Evolutionary conservation across 169 alveolate species (phyloP).

Genomic region (Plasmodium billcollinsi): DNA sequence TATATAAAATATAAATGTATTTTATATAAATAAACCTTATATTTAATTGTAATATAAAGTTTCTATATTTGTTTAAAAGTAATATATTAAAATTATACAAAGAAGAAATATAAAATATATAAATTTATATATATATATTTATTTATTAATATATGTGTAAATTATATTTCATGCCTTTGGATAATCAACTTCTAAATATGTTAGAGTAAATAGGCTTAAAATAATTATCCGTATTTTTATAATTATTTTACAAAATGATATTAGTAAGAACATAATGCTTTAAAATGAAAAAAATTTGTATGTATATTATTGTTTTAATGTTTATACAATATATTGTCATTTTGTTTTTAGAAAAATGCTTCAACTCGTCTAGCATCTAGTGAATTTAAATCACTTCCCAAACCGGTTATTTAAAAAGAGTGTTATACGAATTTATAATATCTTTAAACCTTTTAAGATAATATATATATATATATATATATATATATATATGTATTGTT

Average conservation of each 20-base stretch:
- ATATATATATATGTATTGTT: background rate
- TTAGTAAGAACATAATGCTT: slow-evolving; percentile 1
- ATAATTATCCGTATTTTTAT: background rate
- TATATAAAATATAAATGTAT: too few relatives aligned
- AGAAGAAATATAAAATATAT: too few relatives aligned
- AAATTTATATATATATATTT: too few relatives aligned
- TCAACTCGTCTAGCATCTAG: slow-evolving; percentile 40
- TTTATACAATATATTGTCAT: background rate
- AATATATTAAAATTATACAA: too few relatives aligned
- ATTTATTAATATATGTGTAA: too few relatives aligned
- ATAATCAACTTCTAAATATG: too few relatives aligned
- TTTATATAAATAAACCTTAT: too few relatives aligned
- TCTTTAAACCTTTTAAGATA: background rate
- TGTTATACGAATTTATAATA: background rate
- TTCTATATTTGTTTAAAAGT: too few relatives aligned
- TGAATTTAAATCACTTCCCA: slow-evolving; percentile 74
- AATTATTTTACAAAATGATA: background rate
- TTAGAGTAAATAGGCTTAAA: too few relatives aligned
- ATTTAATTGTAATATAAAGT: too few relatives aligned
- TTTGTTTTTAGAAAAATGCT: slow-evolving; percentile 26
- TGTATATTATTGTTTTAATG: too few relatives aligned
- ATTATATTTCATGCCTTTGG: too few relatives aligned
- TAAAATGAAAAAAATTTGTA: background rate
- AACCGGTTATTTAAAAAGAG: slow-evolving; percentile 37
- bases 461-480: background rate